Evolutionary conservation across 257 asterid species (phyloP).

Genomic region (Ehretia macrophylla): DNA sequence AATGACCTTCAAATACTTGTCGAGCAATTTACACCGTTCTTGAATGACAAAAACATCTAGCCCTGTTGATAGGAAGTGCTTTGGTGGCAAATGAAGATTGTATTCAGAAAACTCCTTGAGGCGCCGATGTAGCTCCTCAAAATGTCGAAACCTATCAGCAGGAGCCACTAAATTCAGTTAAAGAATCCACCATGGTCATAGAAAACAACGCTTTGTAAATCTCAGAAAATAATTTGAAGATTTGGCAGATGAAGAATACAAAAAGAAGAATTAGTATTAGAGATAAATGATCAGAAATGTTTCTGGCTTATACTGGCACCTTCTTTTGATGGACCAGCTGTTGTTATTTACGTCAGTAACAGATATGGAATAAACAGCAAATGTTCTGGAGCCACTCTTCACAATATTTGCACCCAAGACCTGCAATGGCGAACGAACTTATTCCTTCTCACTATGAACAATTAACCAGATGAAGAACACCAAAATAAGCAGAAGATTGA

Average conservation of each 20-base stretch:
- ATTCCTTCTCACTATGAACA: conserved; percentile 19
- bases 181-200: not conserved
- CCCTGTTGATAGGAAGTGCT: conserved; percentile 92
- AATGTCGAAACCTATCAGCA: conserved; percentile 74
- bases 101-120: conserved; percentile 89
- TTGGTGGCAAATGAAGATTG: conserved; percentile 95
- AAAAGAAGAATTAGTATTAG: conserved; percentile 8
- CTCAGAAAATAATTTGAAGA: not conserved
- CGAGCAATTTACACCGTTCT: conserved; percentile 89
- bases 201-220: not conserved
- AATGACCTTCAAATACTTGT: conserved; percentile 83
- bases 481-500: not conserved
- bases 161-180: conserved; percentile 15
- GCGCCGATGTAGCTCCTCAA: conserved; percentile 96
- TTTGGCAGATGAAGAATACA: not conserved
- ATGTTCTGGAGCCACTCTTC: conserved; percentile 86
- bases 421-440: conserved; percentile 41
- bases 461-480: conserved; percentile 13
- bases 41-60: conserved; percentile 68
- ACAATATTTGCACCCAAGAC: conserved; percentile 85
- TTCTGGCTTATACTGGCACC: conserved; percentile 38
- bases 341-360: conserved; percentile 73
- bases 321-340: conserved; percentile 97
- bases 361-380: conserved; percentile 80
- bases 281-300: conserved; percentile 11